Percentiles rank a stretch among this genome's conserved stretches.
These are phyloP conservation scores for Vaccinium vitisidaea DNA, from an alignment of 148 eudicot genomes.

Conservation along the genomic window DNA sequence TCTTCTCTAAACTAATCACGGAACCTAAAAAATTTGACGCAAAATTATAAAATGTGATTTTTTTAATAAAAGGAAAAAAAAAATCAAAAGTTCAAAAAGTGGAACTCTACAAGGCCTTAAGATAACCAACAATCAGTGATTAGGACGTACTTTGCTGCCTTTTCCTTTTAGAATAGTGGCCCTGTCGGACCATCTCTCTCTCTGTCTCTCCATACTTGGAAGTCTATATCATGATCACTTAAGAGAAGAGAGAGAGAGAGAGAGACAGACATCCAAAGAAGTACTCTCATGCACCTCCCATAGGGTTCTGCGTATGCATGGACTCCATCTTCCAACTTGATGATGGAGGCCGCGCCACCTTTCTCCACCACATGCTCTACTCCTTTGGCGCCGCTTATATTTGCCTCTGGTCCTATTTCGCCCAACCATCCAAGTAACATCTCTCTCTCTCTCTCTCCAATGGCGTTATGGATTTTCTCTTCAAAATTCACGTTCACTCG, in stretches of 20 bases:
- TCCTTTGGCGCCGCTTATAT: slow-evolving; percentile 55
- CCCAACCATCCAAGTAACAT: slow-evolving; percentile 33
- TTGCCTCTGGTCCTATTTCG: slow-evolving; percentile 68
- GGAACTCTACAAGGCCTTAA: too few species aligned
- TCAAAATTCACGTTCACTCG: background rate
- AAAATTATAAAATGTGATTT: too few species aligned
- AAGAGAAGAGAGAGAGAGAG: too few species aligned
- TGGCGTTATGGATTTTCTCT: background rate
- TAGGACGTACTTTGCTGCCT: too few species aligned
- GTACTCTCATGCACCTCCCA: too few species aligned
- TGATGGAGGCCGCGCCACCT: slow-evolving; percentile 43
- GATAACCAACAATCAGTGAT: too few species aligned
- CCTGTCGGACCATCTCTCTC: background rate
- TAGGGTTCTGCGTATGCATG: slow-evolving; percentile 18
- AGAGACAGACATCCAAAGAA: background rate
- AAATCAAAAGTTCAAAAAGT: too few species aligned
- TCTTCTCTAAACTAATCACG: too few species aligned
- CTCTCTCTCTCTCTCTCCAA: background rate
- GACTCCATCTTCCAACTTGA: slow-evolving; percentile 61
- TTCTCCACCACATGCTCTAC: slow-evolving; percentile 41
- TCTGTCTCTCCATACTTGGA: background rate
- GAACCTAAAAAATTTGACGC: too few species aligned
- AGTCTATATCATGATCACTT: background rate
- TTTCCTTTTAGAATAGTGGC: too few species aligned
- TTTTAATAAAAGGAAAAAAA: too few species aligned